Evolutionary conservation across 1,284 basidiomycete species (phyloP).

Genomic region (Heterobasidion parviporum): DNA sequence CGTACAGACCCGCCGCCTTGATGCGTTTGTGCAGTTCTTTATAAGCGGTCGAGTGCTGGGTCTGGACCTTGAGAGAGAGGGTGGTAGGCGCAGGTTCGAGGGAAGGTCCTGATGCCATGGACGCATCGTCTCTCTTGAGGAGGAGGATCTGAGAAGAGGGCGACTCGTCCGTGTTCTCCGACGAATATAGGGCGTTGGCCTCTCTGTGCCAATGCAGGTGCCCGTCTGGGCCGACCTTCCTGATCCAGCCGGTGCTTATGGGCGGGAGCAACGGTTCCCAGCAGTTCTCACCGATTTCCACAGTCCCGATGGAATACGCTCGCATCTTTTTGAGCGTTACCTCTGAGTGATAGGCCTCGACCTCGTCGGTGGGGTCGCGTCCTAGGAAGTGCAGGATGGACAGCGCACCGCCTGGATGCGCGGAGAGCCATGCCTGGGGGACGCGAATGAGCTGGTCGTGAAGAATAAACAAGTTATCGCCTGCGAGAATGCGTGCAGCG

Average conservation of each 20-base stretch:
- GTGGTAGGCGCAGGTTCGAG: slow-evolving; percentile 44
- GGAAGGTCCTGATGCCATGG: slow-evolving; percentile 34
- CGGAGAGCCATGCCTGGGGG: slow-evolving; percentile 74
- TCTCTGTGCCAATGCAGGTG: slow-evolving; percentile 53
- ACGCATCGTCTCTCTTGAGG: slow-evolving; percentile 29
- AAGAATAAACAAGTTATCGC: slow-evolving; percentile 79
- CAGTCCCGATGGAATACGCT: slow-evolving; percentile 69
- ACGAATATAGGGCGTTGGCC: slow-evolving; percentile 37
- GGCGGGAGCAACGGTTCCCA: slow-evolving; percentile 89
- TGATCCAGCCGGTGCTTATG: slow-evolving; percentile 78
- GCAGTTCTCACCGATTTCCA: slow-evolving; percentile 46
- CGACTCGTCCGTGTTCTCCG: slow-evolving; percentile 23
- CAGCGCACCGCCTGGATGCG: slow-evolving; percentile 87
- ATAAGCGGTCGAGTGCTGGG: slow-evolving; percentile 73
- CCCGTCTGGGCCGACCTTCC: slow-evolving; percentile 34
- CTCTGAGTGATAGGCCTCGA: slow-evolving; percentile 84
- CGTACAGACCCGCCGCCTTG: slow-evolving; percentile 77
- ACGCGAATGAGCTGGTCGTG: slow-evolving; percentile 73
- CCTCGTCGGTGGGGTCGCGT: slow-evolving; percentile 91
- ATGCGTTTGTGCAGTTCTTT: slow-evolving; percentile 73
- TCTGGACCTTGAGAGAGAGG: slow-evolving; percentile 57
- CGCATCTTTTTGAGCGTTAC: slow-evolving; percentile 59
- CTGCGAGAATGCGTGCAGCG: slow-evolving; percentile 63
- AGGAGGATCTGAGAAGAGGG: slow-evolving; percentile 58
- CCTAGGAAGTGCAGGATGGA: slow-evolving; percentile 95